phyloP scores from a whole-genome alignment of 202 grass and related monocot species.

The Schoenoplectus tabernaemontani region DNA sequence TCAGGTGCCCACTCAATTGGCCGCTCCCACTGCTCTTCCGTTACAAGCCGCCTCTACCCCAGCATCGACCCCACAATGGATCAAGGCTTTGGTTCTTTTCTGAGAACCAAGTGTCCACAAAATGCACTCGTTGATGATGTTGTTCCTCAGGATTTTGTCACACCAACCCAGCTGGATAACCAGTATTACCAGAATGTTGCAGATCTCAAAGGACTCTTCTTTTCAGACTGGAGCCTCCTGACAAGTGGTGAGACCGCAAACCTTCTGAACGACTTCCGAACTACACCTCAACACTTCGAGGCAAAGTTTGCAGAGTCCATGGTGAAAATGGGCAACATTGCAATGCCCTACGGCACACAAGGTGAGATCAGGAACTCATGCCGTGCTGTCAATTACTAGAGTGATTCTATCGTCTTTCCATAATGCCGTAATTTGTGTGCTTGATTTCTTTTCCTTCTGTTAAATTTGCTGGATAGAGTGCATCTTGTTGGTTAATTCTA shows the following conservation, averaged over 20 bases:
- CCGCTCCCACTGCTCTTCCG: slow-evolving; percentile 45
- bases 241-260: neutral
- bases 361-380: slow-evolving; percentile 49
- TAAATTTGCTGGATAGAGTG: too few species aligned
- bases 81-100: neutral
- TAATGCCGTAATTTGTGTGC: neutral
- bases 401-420: neutral
- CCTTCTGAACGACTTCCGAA: neutral
- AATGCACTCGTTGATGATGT: neutral
- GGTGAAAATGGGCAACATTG: slow-evolving; percentile 41
- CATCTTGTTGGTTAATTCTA: too few species aligned
- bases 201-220: slow-evolving; percentile 32
- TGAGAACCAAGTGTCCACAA: slow-evolving; percentile 26
- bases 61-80: slow-evolving; percentile 19
- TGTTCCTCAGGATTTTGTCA: slow-evolving; percentile 28
- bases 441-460: neutral
- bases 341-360: neutral
- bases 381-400: slow-evolving; percentile 30
- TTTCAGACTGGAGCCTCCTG: slow-evolving; percentile 34
- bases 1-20: slow-evolving; percentile 52
- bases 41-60: slow-evolving; percentile 29
- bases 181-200: slow-evolving; percentile 43
- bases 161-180: slow-evolving; percentile 30
- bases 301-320: slow-evolving; percentile 27
- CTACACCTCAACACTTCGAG: neutral